Percentiles rank a stretch among this genome's conserved stretches.
Conservation (phyloP, 2,329 filamentous ascomycete species). For the Colletotrichum kahawae region DNA sequence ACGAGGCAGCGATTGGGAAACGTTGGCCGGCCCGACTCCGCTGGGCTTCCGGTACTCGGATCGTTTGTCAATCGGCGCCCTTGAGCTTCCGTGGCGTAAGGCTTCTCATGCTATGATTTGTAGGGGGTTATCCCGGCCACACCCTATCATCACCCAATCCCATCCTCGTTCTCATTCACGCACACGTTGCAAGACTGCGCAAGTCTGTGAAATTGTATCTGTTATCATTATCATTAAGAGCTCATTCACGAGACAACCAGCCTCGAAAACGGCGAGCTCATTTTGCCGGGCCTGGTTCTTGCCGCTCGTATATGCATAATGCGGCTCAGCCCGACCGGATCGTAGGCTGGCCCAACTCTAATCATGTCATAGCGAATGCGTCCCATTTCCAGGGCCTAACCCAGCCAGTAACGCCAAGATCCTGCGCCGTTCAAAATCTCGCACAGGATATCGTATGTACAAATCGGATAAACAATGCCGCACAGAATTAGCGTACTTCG, state of each 20-base stretch:
- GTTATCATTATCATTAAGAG: constrained; percentile 22
- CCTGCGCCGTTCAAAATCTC: background rate
- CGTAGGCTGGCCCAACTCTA: background rate
- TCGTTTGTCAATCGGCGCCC: background rate
- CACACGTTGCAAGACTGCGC: background rate
- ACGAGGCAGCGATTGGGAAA: background rate
- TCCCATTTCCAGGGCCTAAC: background rate
- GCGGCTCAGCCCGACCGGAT: background rate
- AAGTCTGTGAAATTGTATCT: background rate
- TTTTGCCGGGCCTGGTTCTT: background rate
- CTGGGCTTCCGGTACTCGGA: constrained; percentile 1
- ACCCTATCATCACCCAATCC: background rate
- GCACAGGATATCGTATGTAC: background rate
- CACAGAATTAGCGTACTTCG: constrained; percentile 18
- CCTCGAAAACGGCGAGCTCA: background rate
- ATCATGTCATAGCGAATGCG: constrained; percentile 19
- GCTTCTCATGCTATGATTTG: background rate
- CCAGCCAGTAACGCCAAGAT: constrained; percentile 10
- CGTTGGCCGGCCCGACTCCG: background rate
- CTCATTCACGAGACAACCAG: background rate
- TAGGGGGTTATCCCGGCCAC: background rate
- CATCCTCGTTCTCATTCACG: background rate
- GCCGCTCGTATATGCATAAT: constrained; percentile 14
- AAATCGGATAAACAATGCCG: background rate
- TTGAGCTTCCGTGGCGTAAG: background rate